phyloP scores from a whole-genome alignment of 1,284 basidiomycete genomes.

The Leccinum olivaceoglutinosum region DNA sequence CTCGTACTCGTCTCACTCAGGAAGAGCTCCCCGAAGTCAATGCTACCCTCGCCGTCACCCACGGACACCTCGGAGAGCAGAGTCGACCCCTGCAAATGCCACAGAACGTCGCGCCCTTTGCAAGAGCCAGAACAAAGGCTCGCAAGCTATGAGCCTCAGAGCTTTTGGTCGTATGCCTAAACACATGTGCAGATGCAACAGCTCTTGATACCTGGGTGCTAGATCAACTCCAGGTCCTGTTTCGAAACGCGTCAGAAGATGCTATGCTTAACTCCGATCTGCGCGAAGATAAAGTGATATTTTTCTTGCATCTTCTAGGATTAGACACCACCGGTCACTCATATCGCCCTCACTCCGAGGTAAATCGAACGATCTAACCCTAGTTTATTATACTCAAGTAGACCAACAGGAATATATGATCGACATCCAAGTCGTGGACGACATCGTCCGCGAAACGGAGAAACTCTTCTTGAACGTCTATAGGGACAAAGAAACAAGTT shows the following conservation, averaged over 20 bases:
- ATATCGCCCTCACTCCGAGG: conserved; percentile 79
- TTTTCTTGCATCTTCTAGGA: conserved; percentile 84
- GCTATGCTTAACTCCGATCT: conserved; percentile 44
- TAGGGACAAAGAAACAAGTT: conserved; percentile 66
- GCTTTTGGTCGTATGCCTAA: not conserved
- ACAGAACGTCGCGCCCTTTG: no score
- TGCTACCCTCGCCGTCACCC: no score
- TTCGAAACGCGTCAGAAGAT: conserved; percentile 60
- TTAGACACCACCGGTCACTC: conserved; percentile 87
- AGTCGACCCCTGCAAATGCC: no score
- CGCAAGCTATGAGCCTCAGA: not conserved
- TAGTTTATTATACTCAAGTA: conserved; percentile 1
- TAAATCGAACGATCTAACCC: conserved; percentile 20
- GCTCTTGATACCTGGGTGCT: conserved; percentile 79
- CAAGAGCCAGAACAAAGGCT: no score
- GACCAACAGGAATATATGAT: conserved; percentile 72
- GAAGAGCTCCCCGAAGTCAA: no score
- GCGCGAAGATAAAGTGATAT: conserved; percentile 57
- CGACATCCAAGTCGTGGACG: conserved; percentile 80
- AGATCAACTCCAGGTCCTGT: conserved; percentile 54
- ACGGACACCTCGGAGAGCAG: no score
- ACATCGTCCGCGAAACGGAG: conserved; percentile 69
- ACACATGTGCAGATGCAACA: conserved; percentile 57
- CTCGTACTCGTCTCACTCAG: no score
- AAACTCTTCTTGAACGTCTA: conserved; percentile 63